Evolutionary conservation across 345 rosid species (phyloP), one percentile per base, ranked within the genome.

Genomic region (Heritiera fomes): DNA sequence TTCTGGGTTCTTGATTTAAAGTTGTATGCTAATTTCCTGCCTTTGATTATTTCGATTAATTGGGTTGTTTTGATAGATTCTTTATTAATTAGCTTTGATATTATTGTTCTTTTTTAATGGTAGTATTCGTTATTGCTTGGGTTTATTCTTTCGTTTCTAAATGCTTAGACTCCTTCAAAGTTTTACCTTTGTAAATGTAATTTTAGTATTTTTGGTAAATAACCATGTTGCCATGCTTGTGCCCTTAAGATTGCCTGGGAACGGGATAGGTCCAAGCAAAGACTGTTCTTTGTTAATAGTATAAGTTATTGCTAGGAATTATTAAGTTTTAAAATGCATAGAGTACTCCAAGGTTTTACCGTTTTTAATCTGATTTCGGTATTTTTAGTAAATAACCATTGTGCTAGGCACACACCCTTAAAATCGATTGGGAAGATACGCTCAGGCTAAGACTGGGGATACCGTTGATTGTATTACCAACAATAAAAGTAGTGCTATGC

Each of bases 1-100:
- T 75, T 62, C 70, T 46, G 69, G 78, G 77, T 23, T 75, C 46
- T 63, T 46, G 32, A 45, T 75, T 47, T 8, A 6, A 41, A 13
- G 14, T 32, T 50, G 23, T 61, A 32, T 60, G 55, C 8, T 61
- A 23, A 20, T n/a, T 47, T 70, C 18, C 32, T 23, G 34, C 34
- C 9, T 61, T 75, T 47, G 41, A 18, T 74, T 72, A 15, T 50
- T 45, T 74, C 41, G 77, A 75, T 13, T 60, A 6, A 5, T 59
- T 59, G 58, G 41, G 69, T 47, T 45, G 38, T 47, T 9, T 61
- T 52, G 45, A 47, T 30, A 28, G 32, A 14, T 70, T 23, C n/a
- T 13, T 47, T 28, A 7, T 28, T 28, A 47, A 20, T 71, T 49
- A 15, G 58, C 41, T 71, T 71, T 13, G 7, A 32, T 70, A 6